Base-by-base conservation (phyloP, 1,139 yeast genomes). In the Torulaspora pretoriensis region DNA sequence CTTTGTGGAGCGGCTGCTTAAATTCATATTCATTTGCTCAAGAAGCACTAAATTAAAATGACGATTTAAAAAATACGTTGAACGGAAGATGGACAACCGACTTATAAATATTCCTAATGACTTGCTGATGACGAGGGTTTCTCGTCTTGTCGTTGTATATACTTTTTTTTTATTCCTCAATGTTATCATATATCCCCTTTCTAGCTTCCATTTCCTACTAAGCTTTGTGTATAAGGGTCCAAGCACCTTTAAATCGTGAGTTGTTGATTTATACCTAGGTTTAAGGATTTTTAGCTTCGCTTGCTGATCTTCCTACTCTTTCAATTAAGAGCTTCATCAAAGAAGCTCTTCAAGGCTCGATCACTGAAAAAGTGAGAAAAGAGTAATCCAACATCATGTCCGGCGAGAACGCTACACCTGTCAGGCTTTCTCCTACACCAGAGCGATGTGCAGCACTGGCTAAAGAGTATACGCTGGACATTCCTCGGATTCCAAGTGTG, bases 401-500 rank as follows among this genome's bases (percentile, higher is more conserved):
- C 22, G 33, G 19, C 29, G 45, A 38, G 12, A 35, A 30, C 5
- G 34, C 26, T 32, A 35, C 22, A 12, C 38, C 35, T 5, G 40
- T 33, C 2, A 44, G 45, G 13, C 36, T 38, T 10, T 46, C 46
- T 23, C 46, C 50, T n/a, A 40, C 38, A 5, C 50, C 50, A 10
- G 50, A 44, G 17, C 34, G 40, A 5, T 43, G 46, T 17, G 54
- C 52, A 2, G 55, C 55, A 5, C 26, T 53, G 25, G 86, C 85
- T 1, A 71, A 74, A 31, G 73, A 72, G 45, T 75, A 74, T 55
- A 75, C 85, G 9, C 65, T 83, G 63, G 92, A 83, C 57, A 73
- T 84, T 3, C 94, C 95, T n/a, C 83, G 81, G 56, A 78, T 81
- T 29, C 70, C 85, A 8, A 77, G 88, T 3, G 74, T 92, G 22